phyloP scores from a whole-genome alignment of 148 eudicot genomes.

The Vaccinium vitisidaea region DNA sequence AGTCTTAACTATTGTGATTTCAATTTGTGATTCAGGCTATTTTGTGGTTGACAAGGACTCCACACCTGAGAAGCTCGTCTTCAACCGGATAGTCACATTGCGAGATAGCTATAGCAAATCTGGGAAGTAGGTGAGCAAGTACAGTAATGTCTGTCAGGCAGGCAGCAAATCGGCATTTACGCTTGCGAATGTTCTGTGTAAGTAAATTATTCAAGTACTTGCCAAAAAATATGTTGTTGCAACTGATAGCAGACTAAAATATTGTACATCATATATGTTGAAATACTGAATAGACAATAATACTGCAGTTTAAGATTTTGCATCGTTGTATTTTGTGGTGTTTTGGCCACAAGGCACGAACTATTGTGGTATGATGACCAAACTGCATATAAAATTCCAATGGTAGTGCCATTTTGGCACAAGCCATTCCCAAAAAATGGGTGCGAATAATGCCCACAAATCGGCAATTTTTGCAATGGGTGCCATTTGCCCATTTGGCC shows the following conservation, averaged over 20 bases:
- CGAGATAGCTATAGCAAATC: conserved; percentile 66
- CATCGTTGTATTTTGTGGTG: neutral
- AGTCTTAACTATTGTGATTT: neutral
- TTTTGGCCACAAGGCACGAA: neutral
- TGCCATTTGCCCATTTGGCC: no score
- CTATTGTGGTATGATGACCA: no score
- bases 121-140: conserved; percentile 24
- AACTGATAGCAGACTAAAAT: neutral
- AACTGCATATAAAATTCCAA: no score
- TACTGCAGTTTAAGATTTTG: neutral
- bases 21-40: conserved; percentile 46
- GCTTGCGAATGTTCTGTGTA: neutral
- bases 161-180: neutral
- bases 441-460: no score
- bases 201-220: neutral
- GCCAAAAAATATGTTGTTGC: neutral
- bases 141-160: neutral
- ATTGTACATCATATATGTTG: conserved; percentile 7
- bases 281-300: neutral
- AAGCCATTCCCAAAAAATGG: no score
- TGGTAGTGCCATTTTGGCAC: no score
- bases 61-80: conserved; percentile 60
- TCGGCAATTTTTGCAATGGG: no score
- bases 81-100: conserved; percentile 72
- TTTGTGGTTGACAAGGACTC: conserved; percentile 83